A percentile compares a stretch with the other conserved stretches of the same genome.
Evolutionary conservation across 2,329 filamentous ascomycete species (phyloP).

Genomic region (Sphaerulina musiva): DNA sequence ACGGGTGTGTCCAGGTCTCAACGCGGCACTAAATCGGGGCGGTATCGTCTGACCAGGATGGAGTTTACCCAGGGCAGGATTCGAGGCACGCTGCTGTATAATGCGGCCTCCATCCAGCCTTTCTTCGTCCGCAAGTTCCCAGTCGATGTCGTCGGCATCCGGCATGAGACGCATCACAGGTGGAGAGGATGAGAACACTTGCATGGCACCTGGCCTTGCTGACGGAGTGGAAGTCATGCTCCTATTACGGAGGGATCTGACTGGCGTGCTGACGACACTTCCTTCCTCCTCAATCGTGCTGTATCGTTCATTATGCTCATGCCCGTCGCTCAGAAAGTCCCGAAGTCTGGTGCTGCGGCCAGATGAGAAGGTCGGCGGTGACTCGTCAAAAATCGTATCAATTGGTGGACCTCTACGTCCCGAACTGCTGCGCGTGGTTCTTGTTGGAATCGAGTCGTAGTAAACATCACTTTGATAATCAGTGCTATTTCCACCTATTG

Average conservation of each 20-base stretch:
- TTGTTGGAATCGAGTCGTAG: constrained; percentile 69
- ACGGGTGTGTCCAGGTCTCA: constrained; percentile 24
- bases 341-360: constrained; percentile 37
- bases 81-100: constrained; percentile 32
- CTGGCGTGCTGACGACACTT: constrained; percentile 42
- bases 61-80: constrained; percentile 11
- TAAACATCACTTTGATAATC: constrained; percentile 71
- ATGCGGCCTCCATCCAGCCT: constrained; percentile 29
- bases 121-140: constrained; percentile 33
- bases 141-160: constrained; percentile 32
- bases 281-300: constrained; percentile 48
- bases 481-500: constrained; percentile 69
- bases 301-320: constrained; percentile 34
- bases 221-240: constrained; percentile 35
- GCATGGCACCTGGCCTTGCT: constrained; percentile 26
- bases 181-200: constrained; percentile 40
- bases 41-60: constrained; percentile 13
- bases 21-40: constrained; percentile 24
- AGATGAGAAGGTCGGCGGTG: constrained; percentile 39
- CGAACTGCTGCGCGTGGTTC: constrained; percentile 59
- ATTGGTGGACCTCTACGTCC: constrained; percentile 63
- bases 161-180: constrained; percentile 37
- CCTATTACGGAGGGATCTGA: constrained; percentile 37
- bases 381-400: constrained; percentile 77
- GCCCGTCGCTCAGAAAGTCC: constrained; percentile 44